These are phyloP conservation scores for barrel medic (Medicago truncatula) DNA, from an alignment of 306 rosid genomes.

Conservation along the genomic window MtrunA17r5.0-ANR NC_053049.1:36417001-36417500, in stretches of 20 bases:
- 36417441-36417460: neutral
- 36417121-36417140: slow-evolving; percentile 33
- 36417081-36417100: slow-evolving; percentile 43
- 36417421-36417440: neutral
- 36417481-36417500: neutral
- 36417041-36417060: slow-evolving; percentile 45
- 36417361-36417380: slow-evolving; percentile 40
- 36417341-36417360: slow-evolving; percentile 27
- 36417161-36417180: slow-evolving; percentile 66
- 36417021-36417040: slow-evolving; percentile 52
- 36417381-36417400: slow-evolving; percentile 48
- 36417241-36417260: slow-evolving; percentile 68
- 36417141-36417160: slow-evolving; percentile 35
- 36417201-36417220: slow-evolving; percentile 49
- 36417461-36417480: neutral
- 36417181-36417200: slow-evolving; percentile 62
- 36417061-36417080: slow-evolving; percentile 38
- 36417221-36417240: slow-evolving; percentile 51
- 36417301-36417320: slow-evolving; percentile 50
- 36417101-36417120: slow-evolving; percentile 30
- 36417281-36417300: slow-evolving; percentile 40
- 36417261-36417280: slow-evolving; percentile 41
- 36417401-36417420: neutral
- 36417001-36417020: slow-evolving; percentile 54
- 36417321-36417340: slow-evolving; percentile 59